phyloP scores from a whole-genome alignment of 768 basidiomycete species.

The Leccinum uliginosum region DNA sequence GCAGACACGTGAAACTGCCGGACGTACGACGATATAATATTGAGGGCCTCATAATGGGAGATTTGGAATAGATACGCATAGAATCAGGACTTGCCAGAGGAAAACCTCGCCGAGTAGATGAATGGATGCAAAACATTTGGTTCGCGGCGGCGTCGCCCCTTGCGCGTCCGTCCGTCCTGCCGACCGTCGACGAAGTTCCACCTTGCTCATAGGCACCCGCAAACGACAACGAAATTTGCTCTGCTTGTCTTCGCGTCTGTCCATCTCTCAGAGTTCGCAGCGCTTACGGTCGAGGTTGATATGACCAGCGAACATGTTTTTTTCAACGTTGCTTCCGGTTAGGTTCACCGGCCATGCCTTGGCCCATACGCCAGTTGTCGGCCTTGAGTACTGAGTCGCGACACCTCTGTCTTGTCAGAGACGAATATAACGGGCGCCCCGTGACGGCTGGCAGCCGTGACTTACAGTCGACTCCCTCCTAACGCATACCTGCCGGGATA shows the following conservation, averaged over 20 bases:
- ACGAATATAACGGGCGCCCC: no score
- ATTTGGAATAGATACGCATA: not conserved
- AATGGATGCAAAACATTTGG: not conserved
- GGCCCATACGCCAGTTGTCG: no score
- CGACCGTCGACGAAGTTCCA: conserved; percentile 29
- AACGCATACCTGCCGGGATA: no score
- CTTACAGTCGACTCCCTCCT: no score
- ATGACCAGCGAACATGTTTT: no score
- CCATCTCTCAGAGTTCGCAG: conserved; percentile 77
- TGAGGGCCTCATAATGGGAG: conserved; percentile 69
- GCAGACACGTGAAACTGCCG: conserved; percentile 72
- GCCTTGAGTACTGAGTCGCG: no score
- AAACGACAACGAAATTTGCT: conserved; percentile 13
- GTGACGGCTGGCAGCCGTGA: no score
- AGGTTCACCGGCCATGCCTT: no score
- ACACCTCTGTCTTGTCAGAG: no score
- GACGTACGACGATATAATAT: conserved; percentile 48
- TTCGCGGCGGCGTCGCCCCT: not conserved
- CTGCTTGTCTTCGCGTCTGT: conserved; percentile 22
- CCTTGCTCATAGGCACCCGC: conserved; percentile 15
- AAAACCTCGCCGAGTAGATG: no score
- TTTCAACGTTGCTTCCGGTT: no score
- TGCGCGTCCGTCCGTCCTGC: conserved; percentile 10
- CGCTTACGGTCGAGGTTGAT: conserved; percentile 82
- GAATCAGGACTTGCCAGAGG: no score